phyloP scores from a whole-genome alignment of 2,329 filamentous ascomycete species.

The Arthrobotrys megalospora region DNA sequence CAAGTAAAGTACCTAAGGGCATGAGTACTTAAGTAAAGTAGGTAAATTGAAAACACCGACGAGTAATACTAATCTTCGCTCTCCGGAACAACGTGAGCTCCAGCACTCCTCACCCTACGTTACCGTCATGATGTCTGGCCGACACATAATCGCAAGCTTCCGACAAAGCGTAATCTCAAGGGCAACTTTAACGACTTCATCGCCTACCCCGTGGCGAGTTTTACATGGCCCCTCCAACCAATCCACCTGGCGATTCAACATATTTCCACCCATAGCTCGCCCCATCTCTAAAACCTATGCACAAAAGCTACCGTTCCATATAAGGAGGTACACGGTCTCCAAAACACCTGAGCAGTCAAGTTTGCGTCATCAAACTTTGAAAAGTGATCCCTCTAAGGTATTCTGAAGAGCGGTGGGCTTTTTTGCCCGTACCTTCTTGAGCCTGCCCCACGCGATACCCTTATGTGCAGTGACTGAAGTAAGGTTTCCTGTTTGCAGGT shows the following conservation, averaged over 20 bases:
- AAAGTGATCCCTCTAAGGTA: slow-evolving; percentile 49
- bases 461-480: background rate
- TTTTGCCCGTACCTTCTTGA: background rate
- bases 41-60: too few species aligned
- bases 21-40: background rate
- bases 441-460: background rate
- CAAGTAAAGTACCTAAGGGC: too few species aligned
- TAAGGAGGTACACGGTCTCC: background rate
- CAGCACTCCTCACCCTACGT: background rate
- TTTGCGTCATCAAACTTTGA: slow-evolving; percentile 44
- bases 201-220: too few species aligned
- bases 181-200: background rate
- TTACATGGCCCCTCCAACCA: background rate
- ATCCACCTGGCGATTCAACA: background rate
- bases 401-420: background rate
- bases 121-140: background rate
- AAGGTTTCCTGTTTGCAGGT: slow-evolving; percentile 35
- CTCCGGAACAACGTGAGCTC: too few species aligned
- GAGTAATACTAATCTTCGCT: too few species aligned
- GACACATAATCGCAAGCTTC: background rate
- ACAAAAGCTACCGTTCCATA: background rate
- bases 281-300: background rate
- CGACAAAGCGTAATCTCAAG: background rate
- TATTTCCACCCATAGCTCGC: too few species aligned
- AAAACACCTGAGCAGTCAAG: background rate